A percentile compares a stretch with the other conserved stretches of the same genome.
phyloP scores from a whole-genome alignment of 2,329 filamentous ascomycete genomes.

The Tolypocladium ophioglossoides region DNA sequence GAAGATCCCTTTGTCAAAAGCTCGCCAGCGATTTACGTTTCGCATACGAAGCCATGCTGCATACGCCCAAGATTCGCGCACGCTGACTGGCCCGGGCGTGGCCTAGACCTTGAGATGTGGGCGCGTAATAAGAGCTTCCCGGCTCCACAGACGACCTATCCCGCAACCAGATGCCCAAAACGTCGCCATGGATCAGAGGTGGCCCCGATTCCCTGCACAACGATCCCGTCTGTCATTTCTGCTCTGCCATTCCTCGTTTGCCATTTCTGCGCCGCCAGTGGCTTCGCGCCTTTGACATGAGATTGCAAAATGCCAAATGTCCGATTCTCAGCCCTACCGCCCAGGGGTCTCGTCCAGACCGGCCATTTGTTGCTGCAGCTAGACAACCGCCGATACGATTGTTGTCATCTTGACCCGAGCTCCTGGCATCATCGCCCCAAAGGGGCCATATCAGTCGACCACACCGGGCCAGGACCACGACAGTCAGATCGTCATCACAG shows the following conservation, averaged over 20 bases:
- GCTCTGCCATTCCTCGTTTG: neutral
- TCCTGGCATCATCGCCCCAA: neutral
- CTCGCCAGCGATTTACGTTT: neutral
- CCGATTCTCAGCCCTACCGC: slow-evolving; percentile 1
- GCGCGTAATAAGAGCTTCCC: neutral
- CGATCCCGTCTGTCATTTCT: neutral
- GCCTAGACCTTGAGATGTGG: neutral
- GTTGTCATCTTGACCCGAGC: neutral
- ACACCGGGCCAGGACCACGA: neutral
- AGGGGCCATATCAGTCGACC: neutral
- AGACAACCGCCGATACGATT: neutral
- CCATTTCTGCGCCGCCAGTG: neutral
- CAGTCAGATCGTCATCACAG: neutral
- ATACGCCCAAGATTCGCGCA: neutral
- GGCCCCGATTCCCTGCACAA: neutral
- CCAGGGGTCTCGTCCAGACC: neutral
- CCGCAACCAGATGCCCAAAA: neutral
- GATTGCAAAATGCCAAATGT: neutral
- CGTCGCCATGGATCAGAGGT: neutral
- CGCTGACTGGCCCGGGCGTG: neutral
- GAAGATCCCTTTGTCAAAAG: neutral
- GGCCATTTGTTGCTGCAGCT: neutral
- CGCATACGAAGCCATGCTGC: neutral
- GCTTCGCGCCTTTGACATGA: neutral
- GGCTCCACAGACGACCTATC: neutral